Conservation (phyloP, 2,329 filamentous ascomycete species). For the Fusarium kyushuense region DNA sequence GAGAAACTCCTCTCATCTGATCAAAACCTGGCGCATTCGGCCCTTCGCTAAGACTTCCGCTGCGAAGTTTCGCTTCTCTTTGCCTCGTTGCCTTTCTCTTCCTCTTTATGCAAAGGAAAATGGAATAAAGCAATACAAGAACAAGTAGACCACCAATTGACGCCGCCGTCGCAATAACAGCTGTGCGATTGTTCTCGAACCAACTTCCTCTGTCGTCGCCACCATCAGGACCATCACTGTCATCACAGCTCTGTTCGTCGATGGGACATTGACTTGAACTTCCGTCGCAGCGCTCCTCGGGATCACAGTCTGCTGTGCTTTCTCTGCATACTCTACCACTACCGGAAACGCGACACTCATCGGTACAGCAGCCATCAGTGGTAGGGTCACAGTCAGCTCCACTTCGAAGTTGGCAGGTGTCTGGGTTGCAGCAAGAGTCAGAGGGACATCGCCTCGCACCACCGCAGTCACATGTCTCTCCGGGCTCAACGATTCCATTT, state of each 20-base stretch:
- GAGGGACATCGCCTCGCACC: slow-evolving; percentile 5
- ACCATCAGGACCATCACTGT: neutral
- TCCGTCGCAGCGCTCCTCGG: slow-evolving; percentile 28
- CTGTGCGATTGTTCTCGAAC: slow-evolving; percentile 35
- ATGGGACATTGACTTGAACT: slow-evolving; percentile 20
- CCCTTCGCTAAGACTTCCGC: slow-evolving; percentile 12
- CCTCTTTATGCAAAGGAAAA: slow-evolving; percentile 12
- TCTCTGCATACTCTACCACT: slow-evolving; percentile 16
- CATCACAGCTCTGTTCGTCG: slow-evolving; percentile 15
- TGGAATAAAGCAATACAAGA: neutral
- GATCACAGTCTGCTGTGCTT: slow-evolving; percentile 21
- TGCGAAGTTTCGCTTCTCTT: neutral
- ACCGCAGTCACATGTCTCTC: slow-evolving; percentile 30
- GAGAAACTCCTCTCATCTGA: neutral
- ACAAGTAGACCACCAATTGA: slow-evolving; percentile 28
- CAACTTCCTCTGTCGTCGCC: slow-evolving; percentile 3
- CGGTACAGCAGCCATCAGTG: slow-evolving; percentile 24
- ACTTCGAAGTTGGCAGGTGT: slow-evolving; percentile 18
- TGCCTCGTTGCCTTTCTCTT: neutral
- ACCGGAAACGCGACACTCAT: slow-evolving; percentile 12
- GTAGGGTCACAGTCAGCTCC: slow-evolving; percentile 27
- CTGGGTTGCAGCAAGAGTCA: slow-evolving; percentile 27
- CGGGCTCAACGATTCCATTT: slow-evolving; percentile 64
- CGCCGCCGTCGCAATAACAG: slow-evolving; percentile 21
- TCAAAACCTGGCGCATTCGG: neutral